Percentiles rank a stretch among this genome's conserved stretches.
These are phyloP conservation scores for Hypoxylon sp. DNA, from an alignment of 2,329 filamentous ascomycete species.

Conservation along the genomic window DNA sequence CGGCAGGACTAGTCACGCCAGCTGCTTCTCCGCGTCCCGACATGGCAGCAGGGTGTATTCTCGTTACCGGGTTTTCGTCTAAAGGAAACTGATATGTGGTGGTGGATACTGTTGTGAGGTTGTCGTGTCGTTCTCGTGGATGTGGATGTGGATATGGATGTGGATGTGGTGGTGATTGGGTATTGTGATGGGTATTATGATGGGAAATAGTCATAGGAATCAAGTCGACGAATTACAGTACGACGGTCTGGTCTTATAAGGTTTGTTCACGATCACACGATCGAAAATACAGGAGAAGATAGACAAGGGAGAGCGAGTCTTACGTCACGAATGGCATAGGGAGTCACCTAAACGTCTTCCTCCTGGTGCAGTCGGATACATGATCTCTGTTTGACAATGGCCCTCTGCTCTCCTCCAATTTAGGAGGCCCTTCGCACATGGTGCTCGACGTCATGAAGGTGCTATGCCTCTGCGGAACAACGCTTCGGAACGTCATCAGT, in stretches of 20 bases:
- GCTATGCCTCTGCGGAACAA: conserved; percentile 10
- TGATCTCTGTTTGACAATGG: too few relatives aligned
- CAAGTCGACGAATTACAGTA: not conserved
- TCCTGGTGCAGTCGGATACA: conserved; percentile 3
- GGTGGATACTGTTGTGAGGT: conserved; percentile 27
- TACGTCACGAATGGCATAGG: conserved; percentile 42
- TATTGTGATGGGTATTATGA: conserved; percentile 29
- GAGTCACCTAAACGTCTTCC: not conserved
- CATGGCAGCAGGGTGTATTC: conserved; percentile 44
- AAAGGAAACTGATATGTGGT: conserved; percentile 35
- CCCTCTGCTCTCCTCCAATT: conserved; percentile 13
- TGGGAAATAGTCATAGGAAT: conserved; percentile 31
- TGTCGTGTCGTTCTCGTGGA: conserved; percentile 7
- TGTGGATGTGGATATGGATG: too few relatives aligned
- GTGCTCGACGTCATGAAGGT: conserved; percentile 42
- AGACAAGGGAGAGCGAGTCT: conserved; percentile 11
- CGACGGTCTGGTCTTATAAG: conserved; percentile 28
- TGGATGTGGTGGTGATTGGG: conserved; percentile 15
- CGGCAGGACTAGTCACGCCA: conserved; percentile 31
- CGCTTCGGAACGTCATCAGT: conserved; percentile 41
- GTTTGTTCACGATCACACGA: conserved; percentile 17
- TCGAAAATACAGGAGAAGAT: conserved; percentile 5
- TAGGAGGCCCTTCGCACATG: conserved; percentile 28
- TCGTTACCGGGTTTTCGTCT: conserved; percentile 36
- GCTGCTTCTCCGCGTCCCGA: conserved; percentile 39